A percentile compares a stretch with the other conserved stretches of the same genome.
phyloP scores from a whole-genome alignment of 768 basidiomycete genomes.

The Lyophyllum decastes region DNA sequence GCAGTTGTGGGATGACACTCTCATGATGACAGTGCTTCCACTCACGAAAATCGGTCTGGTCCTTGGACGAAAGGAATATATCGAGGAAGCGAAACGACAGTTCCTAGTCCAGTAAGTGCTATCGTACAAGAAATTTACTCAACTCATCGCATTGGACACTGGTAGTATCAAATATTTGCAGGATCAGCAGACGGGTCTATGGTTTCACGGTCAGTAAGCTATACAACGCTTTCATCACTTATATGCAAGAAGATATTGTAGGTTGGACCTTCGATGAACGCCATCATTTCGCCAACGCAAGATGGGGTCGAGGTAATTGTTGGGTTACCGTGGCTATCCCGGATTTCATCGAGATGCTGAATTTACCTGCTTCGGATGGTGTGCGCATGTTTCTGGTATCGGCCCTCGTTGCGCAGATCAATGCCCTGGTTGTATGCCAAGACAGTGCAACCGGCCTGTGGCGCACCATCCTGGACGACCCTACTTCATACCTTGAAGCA shows the following conservation, averaged over 20 bases:
- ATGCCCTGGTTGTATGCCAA: slow-evolving; percentile 47
- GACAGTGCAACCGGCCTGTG: slow-evolving; percentile 48
- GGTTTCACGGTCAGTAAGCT: slow-evolving; percentile 44
- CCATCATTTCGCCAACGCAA: slow-evolving; percentile 46
- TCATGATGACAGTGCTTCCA: slow-evolving; percentile 61
- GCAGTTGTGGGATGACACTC: slow-evolving; percentile 59
- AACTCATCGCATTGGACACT: neutral
- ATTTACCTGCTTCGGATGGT: slow-evolving; percentile 40
- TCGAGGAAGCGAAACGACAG: slow-evolving; percentile 56
- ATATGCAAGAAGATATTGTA: slow-evolving; percentile 10
- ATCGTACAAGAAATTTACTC: neutral
- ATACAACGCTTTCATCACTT: neutral
- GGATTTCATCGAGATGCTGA: slow-evolving; percentile 49
- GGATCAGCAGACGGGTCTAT: slow-evolving; percentile 43
- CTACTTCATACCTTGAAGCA: slow-evolving; percentile 50
- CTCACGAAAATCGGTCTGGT: slow-evolving; percentile 56
- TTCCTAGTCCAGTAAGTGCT: slow-evolving; percentile 47
- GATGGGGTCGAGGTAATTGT: slow-evolving; percentile 59
- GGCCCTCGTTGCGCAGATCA: slow-evolving; percentile 44
- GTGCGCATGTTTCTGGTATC: slow-evolving; percentile 41
- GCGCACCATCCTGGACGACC: slow-evolving; percentile 57
- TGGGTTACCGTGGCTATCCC: slow-evolving; percentile 51
- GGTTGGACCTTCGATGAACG: slow-evolving; percentile 48
- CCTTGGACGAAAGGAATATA: slow-evolving; percentile 48
- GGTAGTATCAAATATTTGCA: slow-evolving; percentile 45